A percentile compares a stretch with the other conserved stretches of the same genome.
Conservation (phyloP, 2,329 filamentous ascomycete genomes). For the Aspergillus texensis region DNA sequence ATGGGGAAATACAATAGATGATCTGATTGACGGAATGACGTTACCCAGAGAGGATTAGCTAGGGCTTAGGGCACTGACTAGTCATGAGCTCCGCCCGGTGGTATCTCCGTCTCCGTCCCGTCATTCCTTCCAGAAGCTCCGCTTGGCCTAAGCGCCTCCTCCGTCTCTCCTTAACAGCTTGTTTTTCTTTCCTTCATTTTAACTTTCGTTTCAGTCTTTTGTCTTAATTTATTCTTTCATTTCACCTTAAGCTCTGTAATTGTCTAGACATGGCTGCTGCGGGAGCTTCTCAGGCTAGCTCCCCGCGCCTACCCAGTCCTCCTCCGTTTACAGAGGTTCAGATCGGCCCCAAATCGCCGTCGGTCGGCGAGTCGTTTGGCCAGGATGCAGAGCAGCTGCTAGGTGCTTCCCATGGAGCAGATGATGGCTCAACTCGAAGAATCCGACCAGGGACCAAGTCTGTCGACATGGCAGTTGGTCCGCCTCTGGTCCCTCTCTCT, state of each 20-base stretch:
- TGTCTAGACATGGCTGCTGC: constrained; percentile 46
- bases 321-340: constrained; percentile 95
- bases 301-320: constrained; percentile 89
- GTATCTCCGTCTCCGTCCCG: background rate
- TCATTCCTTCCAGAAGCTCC: constrained; percentile 18
- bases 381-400: constrained; percentile 58
- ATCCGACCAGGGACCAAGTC: constrained; percentile 91
- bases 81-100: constrained; percentile 28
- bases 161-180: constrained; percentile 10
- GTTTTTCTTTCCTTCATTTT: constrained; percentile 6
- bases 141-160: constrained; percentile 14
- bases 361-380: constrained; percentile 62
- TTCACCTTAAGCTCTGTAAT: constrained; percentile 15
- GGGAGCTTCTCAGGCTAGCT: constrained; percentile 64
- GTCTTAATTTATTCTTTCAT: constrained; percentile 7
- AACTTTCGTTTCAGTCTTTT: background rate
- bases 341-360: constrained; percentile 77
- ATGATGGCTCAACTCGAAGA: constrained; percentile 75
- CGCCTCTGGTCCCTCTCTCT: constrained; percentile 80
- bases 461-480: constrained; percentile 89
- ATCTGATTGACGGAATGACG: constrained; percentile 22
- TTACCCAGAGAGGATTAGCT: constrained; percentile 23
- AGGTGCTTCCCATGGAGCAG: constrained; percentile 60
- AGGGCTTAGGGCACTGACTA: constrained; percentile 39
- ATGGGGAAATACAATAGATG: background rate